Percentiles rank a stretch among this genome's conserved stretches.
phyloP scores from a whole-genome alignment of 2,329 filamentous ascomycete genomes.

The Trichoderma sp. region DNA sequence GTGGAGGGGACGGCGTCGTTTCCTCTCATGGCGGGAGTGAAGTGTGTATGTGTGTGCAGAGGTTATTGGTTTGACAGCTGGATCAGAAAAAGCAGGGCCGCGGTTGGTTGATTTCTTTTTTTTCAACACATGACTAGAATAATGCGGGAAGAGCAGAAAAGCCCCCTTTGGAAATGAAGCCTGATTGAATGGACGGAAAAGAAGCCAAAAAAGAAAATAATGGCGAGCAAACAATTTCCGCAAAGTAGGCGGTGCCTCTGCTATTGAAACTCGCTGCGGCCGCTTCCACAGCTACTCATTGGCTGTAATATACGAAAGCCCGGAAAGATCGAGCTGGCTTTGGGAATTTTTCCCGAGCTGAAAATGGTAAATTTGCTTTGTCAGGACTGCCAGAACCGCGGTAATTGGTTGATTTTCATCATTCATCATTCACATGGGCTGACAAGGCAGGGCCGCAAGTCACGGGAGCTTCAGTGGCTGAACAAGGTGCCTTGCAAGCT shows the following conservation, averaged over 20 bases:
- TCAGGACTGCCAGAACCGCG: neutral
- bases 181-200: neutral
- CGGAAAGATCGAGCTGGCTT: neutral
- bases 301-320: neutral
- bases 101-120: neutral
- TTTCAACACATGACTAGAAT: neutral
- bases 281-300: neutral
- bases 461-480: conserved; percentile 11
- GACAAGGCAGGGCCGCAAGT: neutral
- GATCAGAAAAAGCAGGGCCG: neutral
- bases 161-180: neutral
- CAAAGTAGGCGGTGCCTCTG: neutral
- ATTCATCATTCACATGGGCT: neutral
- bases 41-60: neutral
- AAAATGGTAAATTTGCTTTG: neutral
- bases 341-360: neutral
- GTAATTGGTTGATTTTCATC: neutral
- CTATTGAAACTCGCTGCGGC: neutral
- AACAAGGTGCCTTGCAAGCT: neutral
- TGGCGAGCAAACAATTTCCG: neutral
- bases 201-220: neutral
- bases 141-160: neutral
- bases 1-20: neutral
- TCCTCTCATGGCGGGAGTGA: neutral
- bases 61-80: neutral